Base-by-base conservation (phyloP, 371 early-diverging fungal species). In the Mucor ambiguus region DNA sequence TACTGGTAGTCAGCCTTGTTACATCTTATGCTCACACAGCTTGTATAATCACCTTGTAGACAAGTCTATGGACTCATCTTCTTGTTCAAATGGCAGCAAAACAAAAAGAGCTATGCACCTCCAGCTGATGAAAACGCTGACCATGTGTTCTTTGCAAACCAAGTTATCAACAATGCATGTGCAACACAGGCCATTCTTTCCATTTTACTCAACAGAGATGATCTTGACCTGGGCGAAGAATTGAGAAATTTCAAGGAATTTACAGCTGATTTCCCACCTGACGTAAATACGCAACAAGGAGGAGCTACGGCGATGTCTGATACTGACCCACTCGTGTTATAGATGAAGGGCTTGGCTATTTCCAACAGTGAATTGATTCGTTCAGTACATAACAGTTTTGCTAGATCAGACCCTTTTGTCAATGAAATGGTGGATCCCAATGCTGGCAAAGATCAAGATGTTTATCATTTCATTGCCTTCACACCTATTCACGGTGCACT, bases 131-230 rank as follows among this genome's bases (percentile, higher is more conserved):
- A 58, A 7, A 57, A 70, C 14, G 66, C 71, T 38, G 72, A 81
- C 8, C 72, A 83, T 33, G 85, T 95, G 37, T 94, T 93, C 65
- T 95, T 95, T 78, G 91, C 91, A 18, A 83, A 89, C 43, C 90
- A 91, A 76, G 89, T 86, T 64, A 74, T 76, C 55, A 82, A 90
- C 33, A 97, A 97, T 76, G 96, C 97, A 4, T 97, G 97, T 69
- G 96, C 96, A 14, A 96, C 97, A 0, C 96, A 96, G 76, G 97
- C 97, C 4, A 94, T 97, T 64, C 74, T 97, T 24, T 91, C 93
- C 11, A 89, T 97, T 49, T 74, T 95, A 48, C 72, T 97, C 33
- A 97, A 97, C 73, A 80, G 85, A 35, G 72, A 81, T 12, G 81
- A 80, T 52, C 76, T 96, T 20, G 90, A 92, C 9, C 77, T 96